Evolutionary conservation across 2,329 filamentous ascomycete genomes (phyloP), one percentile per base, ranked within the genome.

Genomic region (Alternaria metachromatica): DNA sequence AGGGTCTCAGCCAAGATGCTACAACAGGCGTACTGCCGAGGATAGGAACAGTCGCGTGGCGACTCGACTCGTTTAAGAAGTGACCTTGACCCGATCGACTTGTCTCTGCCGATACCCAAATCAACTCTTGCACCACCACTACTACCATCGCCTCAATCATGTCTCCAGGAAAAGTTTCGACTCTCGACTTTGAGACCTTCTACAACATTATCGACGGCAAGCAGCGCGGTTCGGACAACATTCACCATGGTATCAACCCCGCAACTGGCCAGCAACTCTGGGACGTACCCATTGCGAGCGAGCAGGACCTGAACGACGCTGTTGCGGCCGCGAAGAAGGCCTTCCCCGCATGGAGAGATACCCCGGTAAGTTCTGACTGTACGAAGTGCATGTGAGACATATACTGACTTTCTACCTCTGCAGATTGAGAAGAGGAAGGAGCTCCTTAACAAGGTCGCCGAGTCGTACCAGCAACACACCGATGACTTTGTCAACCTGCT

Each of bases 161-260:
- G 82, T 83, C 82, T 78, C 81, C 82, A 33, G 80, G 78, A 64
- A 83, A 83, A 66, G 76, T 81, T 18, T 76, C 77, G 54, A 75
- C 67, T 48, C 63, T 80, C 63, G 72, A 81, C 33, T 81, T 80
- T 61, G 75, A 81, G 65, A 84, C 80, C 48, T 87, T 85, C 72
- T 79, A 81, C 63, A 88, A 87, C 77, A 80, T 86, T 58, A 82
- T 87, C 66, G 81, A 86, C 65, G 85, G 84, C 62, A 76, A 86
- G 74, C 74, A 83, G 63, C 78, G 79, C 18, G 74, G 80, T 18
- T 84, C 83, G 1, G 68, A 78, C 25, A 67, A 77, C 54, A 72
- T 81, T 58, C 82, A 84, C 58, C 81, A 83, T 69, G 80, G 82
- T 46, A 77, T 87, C 69, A 87, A 88, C 73, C 86, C 86, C 1